Conservation (phyloP, 371 early-diverging fungal species). For the Apophysomyces elegans region DNA sequence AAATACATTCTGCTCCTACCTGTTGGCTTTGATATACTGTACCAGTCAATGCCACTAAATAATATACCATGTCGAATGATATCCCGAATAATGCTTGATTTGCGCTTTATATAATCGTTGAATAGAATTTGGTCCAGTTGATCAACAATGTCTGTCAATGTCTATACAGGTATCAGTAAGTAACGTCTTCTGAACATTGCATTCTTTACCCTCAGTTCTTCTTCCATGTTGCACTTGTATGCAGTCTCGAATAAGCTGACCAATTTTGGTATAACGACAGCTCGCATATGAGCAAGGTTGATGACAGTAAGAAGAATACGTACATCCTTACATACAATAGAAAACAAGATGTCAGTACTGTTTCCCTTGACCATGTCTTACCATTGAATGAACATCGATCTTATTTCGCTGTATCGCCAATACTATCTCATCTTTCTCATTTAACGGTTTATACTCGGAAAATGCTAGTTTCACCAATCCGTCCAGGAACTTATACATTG, state of each 20-base stretch:
- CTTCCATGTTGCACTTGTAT: constrained; percentile 63
- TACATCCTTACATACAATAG: constrained; percentile 50
- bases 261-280: constrained; percentile 74
- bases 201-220: constrained; percentile 66
- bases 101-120: constrained; percentile 82
- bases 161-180: constrained; percentile 33
- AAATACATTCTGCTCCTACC: constrained; percentile 45
- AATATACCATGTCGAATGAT: constrained; percentile 82
- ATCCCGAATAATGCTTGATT: constrained; percentile 65
- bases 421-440: constrained; percentile 43
- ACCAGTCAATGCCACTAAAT: constrained; percentile 88
- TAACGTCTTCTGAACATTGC: neutral
- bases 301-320: constrained; percentile 80
- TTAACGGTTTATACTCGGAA: constrained; percentile 53
- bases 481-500: constrained; percentile 71
- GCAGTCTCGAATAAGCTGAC: constrained; percentile 71
- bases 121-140: constrained; percentile 83
- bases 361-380: constrained; percentile 11
- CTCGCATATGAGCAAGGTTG: constrained; percentile 76
- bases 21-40: constrained; percentile 69
- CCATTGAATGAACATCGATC: constrained; percentile 52
- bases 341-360: constrained; percentile 16
- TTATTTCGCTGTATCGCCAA: constrained; percentile 43
- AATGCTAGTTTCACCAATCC: constrained; percentile 71
- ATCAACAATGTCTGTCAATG: constrained; percentile 62